Base-by-base conservation (phyloP, 345 rosid species). In the Euphorbia lathyris region DNA sequence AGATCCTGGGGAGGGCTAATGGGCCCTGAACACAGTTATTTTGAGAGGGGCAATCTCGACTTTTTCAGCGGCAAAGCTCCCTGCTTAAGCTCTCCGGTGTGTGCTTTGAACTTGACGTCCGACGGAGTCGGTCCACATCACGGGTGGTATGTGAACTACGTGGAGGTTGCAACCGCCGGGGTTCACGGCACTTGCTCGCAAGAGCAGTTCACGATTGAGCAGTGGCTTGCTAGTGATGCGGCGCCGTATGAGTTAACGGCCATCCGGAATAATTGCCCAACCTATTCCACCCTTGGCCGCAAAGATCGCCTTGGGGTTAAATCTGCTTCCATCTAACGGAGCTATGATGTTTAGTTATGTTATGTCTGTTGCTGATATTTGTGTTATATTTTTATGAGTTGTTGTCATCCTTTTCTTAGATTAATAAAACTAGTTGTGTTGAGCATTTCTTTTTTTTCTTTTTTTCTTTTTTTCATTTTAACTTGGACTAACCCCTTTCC, bases 71-170 rank as follows among this genome's bases (percentile, higher is more conserved):
- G 99, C 0, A 74, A 79, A 63, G 92, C 84, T 4, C 79, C 79
- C 1, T 95, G 97, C 80, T 72, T 95, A 59, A 12, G 26, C 11
- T 66, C 70, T 0, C 86, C 91, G 1, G 36, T 87, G 14, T 95
- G 99, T 70, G 87, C 92, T 5, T 6, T 95, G 66, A 90, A 85
- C 79, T 76, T 95, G 8, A 87, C 88, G 58, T 86, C 99, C 1
- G 96, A 92, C 56, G 99, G 93, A 1, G 85, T 85, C 0, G 97
- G 97, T 0, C 40, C 72, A 1, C 86, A 83, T 66, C 97, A 86
- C 58, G 97, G 99, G 0, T 92, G 96, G 99, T 92, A 95, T 83
- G 78, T 80, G 60, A 90, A 92, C 82, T 95, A 94, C 81, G 88
- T 92, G 38, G 97, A 94, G 79, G 86, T 90, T 27, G 83, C 89